Conservation (phyloP, 208 protist genomes). For the Trypanosoma scelopori region DNA sequence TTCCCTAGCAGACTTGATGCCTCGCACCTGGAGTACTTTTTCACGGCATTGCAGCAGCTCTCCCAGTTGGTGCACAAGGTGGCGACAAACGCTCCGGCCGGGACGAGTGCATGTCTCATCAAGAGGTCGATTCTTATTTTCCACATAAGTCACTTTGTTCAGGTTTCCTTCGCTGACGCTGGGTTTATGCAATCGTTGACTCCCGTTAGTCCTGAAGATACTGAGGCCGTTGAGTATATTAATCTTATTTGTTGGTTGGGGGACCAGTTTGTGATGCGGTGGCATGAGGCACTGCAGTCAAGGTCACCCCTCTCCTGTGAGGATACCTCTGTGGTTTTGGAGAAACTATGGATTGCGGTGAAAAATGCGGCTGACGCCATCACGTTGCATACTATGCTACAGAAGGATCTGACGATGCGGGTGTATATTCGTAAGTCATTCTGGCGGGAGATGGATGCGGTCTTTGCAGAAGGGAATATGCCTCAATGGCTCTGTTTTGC, state of each 20-base stretch:
- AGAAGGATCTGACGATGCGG: constrained; percentile 19
- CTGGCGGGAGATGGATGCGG: constrained; percentile 19
- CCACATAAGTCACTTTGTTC: constrained; percentile 33
- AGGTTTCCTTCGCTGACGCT: constrained; percentile 24
- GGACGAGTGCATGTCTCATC: constrained; percentile 19
- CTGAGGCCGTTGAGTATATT: constrained; percentile 11
- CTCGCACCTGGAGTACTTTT: constrained; percentile 28
- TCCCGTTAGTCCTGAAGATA: constrained; percentile 6
- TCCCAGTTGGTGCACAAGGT: constrained; percentile 36
- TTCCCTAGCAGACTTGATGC: constrained; percentile 21
- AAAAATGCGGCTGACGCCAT: constrained; percentile 37
- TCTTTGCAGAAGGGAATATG: constrained; percentile 22
- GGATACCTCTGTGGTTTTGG: constrained; percentile 1
- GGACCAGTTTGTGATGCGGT: constrained; percentile 21
- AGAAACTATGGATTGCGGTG: constrained; percentile 25
- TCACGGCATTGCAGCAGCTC: constrained; percentile 26
- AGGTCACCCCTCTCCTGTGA: background rate
- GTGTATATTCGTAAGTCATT: constrained; percentile 16
- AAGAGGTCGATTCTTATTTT: constrained; percentile 32
- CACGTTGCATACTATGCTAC: constrained; percentile 20
- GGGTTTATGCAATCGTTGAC: constrained; percentile 28
- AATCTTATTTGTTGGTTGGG: constrained; percentile 9
- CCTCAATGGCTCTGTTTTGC: constrained; percentile 17
- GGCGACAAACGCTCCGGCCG: constrained; percentile 22
- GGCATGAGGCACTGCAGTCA: constrained; percentile 13